These are phyloP conservation scores for Aspergillus aculeatus DNA, from an alignment of 2,329 filamentous ascomycete species.

Conservation along the genomic window DNA sequence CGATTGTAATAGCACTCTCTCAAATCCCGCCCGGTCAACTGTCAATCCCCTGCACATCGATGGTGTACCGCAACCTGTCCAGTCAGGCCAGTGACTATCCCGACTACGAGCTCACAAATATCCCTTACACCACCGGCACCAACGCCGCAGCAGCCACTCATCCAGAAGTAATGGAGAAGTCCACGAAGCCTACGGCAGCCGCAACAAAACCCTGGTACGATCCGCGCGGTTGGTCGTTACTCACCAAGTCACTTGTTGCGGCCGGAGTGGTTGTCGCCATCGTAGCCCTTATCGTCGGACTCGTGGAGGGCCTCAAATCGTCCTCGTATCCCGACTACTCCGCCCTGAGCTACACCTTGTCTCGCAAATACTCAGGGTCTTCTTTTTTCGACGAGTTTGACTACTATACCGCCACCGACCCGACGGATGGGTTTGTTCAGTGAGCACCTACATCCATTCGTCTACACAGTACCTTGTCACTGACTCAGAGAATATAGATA, in stretches of 20 bases:
- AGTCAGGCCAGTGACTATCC: too few relatives aligned
- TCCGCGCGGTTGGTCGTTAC: constrained; percentile 55
- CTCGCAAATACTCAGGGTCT: constrained; percentile 43
- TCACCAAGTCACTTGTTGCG: constrained; percentile 49
- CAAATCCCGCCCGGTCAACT: too few relatives aligned
- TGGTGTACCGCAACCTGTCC: too few relatives aligned
- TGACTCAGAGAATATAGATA: constrained; percentile 27
- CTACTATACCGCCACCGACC: constrained; percentile 47
- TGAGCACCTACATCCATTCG: constrained; percentile 34
- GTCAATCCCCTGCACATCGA: too few relatives aligned
- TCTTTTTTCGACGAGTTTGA: constrained; percentile 49
- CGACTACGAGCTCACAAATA: neutral
- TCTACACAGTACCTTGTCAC: too few relatives aligned
- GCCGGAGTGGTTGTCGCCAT: constrained; percentile 44
- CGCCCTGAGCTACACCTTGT: constrained; percentile 40
- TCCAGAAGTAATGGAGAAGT: neutral
- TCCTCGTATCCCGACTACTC: constrained; percentile 48
- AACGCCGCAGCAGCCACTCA: neutral
- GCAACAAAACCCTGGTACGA: constrained; percentile 42
- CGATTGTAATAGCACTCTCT: too few relatives aligned
- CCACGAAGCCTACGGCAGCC: neutral
- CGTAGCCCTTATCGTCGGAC: constrained; percentile 50
- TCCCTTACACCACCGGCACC: neutral
- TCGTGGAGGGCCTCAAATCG: constrained; percentile 35
- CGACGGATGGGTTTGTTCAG: constrained; percentile 47